Conservation (phyloP, 148 eudicot species). For the Nepenthes mirabilis region DNA sequence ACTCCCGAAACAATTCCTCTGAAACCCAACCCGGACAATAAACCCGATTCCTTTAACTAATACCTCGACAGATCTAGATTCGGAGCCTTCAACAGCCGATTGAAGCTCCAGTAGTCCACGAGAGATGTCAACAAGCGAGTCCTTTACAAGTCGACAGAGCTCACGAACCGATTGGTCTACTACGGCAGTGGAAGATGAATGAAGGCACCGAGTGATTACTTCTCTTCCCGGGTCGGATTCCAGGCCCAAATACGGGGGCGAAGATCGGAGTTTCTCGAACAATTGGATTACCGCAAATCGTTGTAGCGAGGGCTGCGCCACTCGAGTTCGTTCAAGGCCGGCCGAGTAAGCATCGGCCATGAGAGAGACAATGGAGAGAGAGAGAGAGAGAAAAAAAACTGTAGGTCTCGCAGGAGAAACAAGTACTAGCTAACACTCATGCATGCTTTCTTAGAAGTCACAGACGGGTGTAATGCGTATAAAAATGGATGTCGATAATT, state of each 20-base stretch:
- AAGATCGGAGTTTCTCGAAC: slow-evolving; percentile 57
- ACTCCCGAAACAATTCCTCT: slow-evolving; percentile 8
- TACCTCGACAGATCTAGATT: slow-evolving; percentile 34
- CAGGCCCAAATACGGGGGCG: slow-evolving; percentile 22
- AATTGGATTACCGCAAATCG: slow-evolving; percentile 65
- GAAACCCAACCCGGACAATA: slow-evolving; percentile 57
- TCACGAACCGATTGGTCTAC: slow-evolving; percentile 82
- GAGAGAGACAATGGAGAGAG: neutral
- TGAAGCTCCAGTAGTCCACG: slow-evolving; percentile 55
- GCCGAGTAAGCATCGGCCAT: slow-evolving; percentile 52
- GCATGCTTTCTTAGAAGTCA: no score
- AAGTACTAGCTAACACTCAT: no score
- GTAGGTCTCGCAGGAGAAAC: no score
- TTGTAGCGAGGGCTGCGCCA: slow-evolving; percentile 78
- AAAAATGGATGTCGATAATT: no score
- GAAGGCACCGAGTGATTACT: slow-evolving; percentile 52
- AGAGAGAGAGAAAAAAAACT: neutral
- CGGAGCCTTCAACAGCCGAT: slow-evolving; percentile 55
- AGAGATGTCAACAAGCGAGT: slow-evolving; percentile 29
- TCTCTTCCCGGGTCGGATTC: slow-evolving; percentile 41
- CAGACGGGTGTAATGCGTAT: no score
- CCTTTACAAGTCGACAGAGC: slow-evolving; percentile 58
- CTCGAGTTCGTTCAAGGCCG: slow-evolving; percentile 48
- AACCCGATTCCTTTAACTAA: slow-evolving; percentile 73
- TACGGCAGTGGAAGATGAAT: slow-evolving; percentile 52